Evolutionary conservation across 768 basidiomycete genomes (phyloP).

Genomic region (Hygrocybe punicea): DNA sequence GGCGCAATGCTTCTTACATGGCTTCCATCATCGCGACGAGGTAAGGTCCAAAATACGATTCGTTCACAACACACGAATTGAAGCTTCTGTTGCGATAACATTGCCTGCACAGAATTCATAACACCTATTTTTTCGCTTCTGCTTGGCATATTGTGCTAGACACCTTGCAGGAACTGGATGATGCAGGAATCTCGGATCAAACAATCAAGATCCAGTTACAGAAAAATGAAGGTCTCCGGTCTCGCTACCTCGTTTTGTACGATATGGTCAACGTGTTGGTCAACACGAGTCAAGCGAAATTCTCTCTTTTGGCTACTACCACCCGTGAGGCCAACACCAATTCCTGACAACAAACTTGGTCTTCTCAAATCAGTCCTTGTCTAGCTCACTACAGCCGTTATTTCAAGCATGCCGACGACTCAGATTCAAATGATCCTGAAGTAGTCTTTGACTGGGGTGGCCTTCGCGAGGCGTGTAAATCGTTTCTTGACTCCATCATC

Average conservation of each 20-base stretch:
- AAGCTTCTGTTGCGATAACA: not conserved
- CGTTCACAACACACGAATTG: not conserved
- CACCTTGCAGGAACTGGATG: slow-evolving; percentile 52
- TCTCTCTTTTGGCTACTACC: slow-evolving; percentile 66
- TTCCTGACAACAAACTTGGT: not conserved
- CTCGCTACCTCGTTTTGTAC: slow-evolving; percentile 59
- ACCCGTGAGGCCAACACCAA: slow-evolving; percentile 49
- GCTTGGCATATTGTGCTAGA: slow-evolving; percentile 74
- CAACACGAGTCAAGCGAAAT: slow-evolving; percentile 57
- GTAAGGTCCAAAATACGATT: slow-evolving; percentile 32
- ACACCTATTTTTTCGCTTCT: slow-evolving; percentile 76
- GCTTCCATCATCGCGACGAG: slow-evolving; percentile 59
- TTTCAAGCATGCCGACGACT: slow-evolving; percentile 49
- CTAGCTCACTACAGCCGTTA: slow-evolving; percentile 70
- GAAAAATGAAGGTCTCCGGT: slow-evolving; percentile 48
- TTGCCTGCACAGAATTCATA: slow-evolving; percentile 65
- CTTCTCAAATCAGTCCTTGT: slow-evolving; percentile 2
- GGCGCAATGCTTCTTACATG: slow-evolving; percentile 47
- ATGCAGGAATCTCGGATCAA: slow-evolving; percentile 52
- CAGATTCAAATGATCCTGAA: slow-evolving; percentile 45
- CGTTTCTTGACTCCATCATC: slow-evolving; percentile 80
- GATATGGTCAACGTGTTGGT: slow-evolving; percentile 61
- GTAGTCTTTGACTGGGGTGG: slow-evolving; percentile 64
- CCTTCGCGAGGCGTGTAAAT: slow-evolving; percentile 61
- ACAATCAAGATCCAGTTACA: slow-evolving; percentile 53